Percentiles rank a stretch among this genome's conserved stretches.
Evolutionary conservation across 2,329 filamentous ascomycete genomes (phyloP).

Genomic region (Emmonsia crescens): DNA sequence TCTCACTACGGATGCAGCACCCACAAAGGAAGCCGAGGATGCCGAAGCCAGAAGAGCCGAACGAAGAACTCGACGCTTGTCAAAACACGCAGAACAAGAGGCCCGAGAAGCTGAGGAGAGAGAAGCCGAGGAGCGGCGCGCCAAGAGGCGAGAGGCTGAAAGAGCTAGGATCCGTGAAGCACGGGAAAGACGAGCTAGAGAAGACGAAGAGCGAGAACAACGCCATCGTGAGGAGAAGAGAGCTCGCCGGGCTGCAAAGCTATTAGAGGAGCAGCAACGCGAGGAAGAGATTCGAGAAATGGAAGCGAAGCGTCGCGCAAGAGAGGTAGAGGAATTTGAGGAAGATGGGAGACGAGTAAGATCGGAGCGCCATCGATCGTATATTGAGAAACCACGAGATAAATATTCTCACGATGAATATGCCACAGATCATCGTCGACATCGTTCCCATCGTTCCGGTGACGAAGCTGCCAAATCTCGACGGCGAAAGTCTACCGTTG

Average conservation of each 20-base stretch:
- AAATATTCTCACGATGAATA: constrained; percentile 21
- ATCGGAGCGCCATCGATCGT: constrained; percentile 25
- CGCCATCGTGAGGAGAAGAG: constrained; percentile 49
- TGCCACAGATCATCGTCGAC: constrained; percentile 19
- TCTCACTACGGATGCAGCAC: constrained; percentile 33
- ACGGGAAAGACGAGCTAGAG: constrained; percentile 26
- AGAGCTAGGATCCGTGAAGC: constrained; percentile 33
- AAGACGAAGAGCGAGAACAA: constrained; percentile 44
- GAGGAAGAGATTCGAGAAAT: constrained; percentile 24
- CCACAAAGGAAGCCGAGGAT: constrained; percentile 36
- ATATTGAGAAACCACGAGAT: constrained; percentile 19
- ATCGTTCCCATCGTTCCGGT: constrained; percentile 23
- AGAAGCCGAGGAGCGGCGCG: constrained; percentile 30
- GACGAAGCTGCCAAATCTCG: constrained; percentile 23
- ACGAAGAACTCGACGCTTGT: constrained; percentile 45
- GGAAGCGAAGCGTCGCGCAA: constrained; percentile 25
- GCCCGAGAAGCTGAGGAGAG: constrained; percentile 23
- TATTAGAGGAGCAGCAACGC: constrained; percentile 23
- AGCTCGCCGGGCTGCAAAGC: constrained; percentile 43
- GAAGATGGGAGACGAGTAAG: constrained; percentile 13
- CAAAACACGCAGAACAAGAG: constrained; percentile 27
- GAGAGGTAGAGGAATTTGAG: constrained; percentile 17
- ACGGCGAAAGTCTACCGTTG: constrained; percentile 27
- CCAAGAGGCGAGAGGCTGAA: constrained; percentile 43
- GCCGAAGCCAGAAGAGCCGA: constrained; percentile 54